Percentiles rank a stretch among this genome's conserved stretches.
phyloP scores from a whole-genome alignment of 169 alveolate genomes.

The Babesia bovis region DNA sequence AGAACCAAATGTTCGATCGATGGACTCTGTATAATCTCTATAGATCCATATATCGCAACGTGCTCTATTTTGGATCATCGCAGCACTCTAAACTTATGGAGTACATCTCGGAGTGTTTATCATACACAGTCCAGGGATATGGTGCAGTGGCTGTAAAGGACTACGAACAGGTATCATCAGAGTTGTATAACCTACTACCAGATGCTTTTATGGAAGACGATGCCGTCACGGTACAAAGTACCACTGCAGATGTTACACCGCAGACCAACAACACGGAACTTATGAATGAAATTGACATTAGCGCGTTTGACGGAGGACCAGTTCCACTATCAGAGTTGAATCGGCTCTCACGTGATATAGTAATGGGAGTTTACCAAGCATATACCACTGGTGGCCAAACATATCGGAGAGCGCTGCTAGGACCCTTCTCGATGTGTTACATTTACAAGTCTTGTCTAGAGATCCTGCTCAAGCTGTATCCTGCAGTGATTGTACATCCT shows the following conservation, averaged over 20 bases:
- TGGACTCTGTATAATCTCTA: conserved; percentile 18
- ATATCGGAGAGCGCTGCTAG: no score
- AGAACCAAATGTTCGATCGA: conserved; percentile 44
- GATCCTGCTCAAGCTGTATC: conserved; percentile 7
- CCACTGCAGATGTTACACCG: not conserved
- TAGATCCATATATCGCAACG: conserved; percentile 15
- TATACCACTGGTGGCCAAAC: not conserved
- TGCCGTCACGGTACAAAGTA: not conserved
- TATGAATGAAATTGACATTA: not conserved
- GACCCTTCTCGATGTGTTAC: no score
- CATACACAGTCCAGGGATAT: conserved; percentile 11
- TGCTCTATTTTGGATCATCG: conserved; percentile 24
- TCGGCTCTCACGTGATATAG: conserved; percentile 6
- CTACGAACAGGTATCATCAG: not conserved
- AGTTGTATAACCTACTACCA: not conserved
- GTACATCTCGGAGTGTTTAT: conserved; percentile 3
- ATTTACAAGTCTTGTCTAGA: no score
- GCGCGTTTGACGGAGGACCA: conserved; percentile 21
- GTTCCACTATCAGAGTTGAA: conserved; percentile 17
- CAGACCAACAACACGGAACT: not conserved
- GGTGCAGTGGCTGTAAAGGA: not conserved
- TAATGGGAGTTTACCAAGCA: not conserved
- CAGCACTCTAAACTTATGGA: conserved; percentile 20
- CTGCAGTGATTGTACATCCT: no score
- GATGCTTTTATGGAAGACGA: not conserved